These are phyloP conservation scores for Papiliotrema laurentii DNA, from an alignment of 1,284 basidiomycete genomes.

Conservation along the genomic window DNA sequence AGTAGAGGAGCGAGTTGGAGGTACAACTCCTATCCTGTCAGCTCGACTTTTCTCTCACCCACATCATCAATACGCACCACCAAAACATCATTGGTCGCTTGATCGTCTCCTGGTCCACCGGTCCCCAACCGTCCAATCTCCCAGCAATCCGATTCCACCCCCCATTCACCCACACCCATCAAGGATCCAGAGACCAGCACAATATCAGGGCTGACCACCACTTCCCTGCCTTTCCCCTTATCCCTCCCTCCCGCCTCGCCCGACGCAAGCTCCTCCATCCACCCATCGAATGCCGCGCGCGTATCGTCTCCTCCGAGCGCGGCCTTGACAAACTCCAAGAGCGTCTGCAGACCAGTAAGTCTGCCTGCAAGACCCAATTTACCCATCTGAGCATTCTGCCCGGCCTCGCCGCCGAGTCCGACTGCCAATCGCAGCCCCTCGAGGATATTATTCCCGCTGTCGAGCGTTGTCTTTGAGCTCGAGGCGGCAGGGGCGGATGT, in stretches of 20 bases:
- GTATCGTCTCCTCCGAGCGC: slow-evolving; percentile 15
- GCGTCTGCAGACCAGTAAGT: slow-evolving; percentile 36
- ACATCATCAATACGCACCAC: slow-evolving; percentile 16
- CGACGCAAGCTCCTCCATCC: slow-evolving; percentile 10
- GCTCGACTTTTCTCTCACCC: slow-evolving; percentile 4
- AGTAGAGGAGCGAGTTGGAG: slow-evolving; percentile 67
- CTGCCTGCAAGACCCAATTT: slow-evolving; percentile 27
- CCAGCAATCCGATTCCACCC: slow-evolving; percentile 1
- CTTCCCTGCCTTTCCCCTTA: slow-evolving; percentile 11
- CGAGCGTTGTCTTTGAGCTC: slow-evolving; percentile 4
- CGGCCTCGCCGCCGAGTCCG: slow-evolving; percentile 43
- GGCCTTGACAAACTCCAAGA: slow-evolving; percentile 33
- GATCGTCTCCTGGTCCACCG: slow-evolving; percentile 8
- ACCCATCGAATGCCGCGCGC: background rate
- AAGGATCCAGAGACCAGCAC: slow-evolving; percentile 10
- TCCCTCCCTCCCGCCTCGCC: slow-evolving; percentile 1
- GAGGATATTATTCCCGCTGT: slow-evolving; percentile 30
- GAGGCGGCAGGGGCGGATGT: background rate
- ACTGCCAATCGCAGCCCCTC: slow-evolving; percentile 44
- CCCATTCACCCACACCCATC: background rate
- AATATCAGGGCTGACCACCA: slow-evolving; percentile 6
- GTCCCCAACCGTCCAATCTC: slow-evolving; percentile 26
- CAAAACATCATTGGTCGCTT: slow-evolving; percentile 18
- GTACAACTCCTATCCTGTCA: slow-evolving; percentile 27
- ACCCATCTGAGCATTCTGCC: slow-evolving; percentile 20